Evolutionary conservation across 1,284 basidiomycete genomes (phyloP), one percentile per base, ranked within the genome.

Genomic region (Leccinum subatratum): DNA sequence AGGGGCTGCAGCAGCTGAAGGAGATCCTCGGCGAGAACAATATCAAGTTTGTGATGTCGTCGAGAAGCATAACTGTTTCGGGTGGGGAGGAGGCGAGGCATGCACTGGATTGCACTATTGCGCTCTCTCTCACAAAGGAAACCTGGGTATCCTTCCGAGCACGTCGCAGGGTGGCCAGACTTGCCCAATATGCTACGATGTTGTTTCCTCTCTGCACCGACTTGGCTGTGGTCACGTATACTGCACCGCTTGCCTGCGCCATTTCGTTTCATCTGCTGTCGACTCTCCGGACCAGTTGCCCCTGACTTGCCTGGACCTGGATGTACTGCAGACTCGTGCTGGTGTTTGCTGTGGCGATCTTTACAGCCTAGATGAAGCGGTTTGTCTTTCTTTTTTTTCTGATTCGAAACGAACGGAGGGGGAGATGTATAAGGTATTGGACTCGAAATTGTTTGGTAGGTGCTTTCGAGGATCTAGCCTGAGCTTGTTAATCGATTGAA

Each of bases 171-270:
- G 63, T 34, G 69, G 75, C 57, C 73, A 75, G 16, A 68, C 59
- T 3, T 88, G 86, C 68, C 86, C 85, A 2, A 77, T 87, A 61
- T 88, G 86, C 69, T 81, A 79, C 59, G 81, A 82, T 68, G 69
- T 73, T 1, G 77, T 82, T 16, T 79, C 81, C 3, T 75, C 79
- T 63, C 83, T 85, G 1, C 73, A 82, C 39, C 72, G 72, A 25
- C 75, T 88, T 25, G 80, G 76, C 0, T 88, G 86, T 64, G 81
- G 81, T 4, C 86, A 87, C 68, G 69, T 77, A 4, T 87, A 86
- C 68, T 88, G 86, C 68, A 74, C 78, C 3, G 77, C 77, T 5
- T 88, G 86, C 65, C 70, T 87, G 28, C 79, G 78, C 2, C 84
- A 86, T 68, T 82, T 82, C 68, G 70, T 87, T 61, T 77, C 77